Evolutionary conservation across 2,329 filamentous ascomycete species (phyloP), one percentile per base, ranked within the genome.

Genomic region (Talaromyces sp.): DNA sequence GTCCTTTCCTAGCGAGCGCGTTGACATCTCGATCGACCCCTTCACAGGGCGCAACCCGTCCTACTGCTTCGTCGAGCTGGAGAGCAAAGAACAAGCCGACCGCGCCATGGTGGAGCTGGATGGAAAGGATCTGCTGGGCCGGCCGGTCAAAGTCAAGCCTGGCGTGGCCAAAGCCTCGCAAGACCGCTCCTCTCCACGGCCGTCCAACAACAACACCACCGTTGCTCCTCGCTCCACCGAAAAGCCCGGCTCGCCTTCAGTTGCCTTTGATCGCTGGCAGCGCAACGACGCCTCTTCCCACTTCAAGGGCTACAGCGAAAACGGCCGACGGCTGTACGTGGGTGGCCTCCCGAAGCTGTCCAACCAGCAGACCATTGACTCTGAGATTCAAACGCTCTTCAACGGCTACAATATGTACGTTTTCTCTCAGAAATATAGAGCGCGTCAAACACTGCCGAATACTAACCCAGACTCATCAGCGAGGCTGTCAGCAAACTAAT

Each of bases 1-100:
- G 66, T 53, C 61, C 69, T 60, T 50, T 67, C 66, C 67, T 68
- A 81, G 79, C 65, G 80, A 83, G 65, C 83, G 84, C 54, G 84
- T 91, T 65, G 86, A 89, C 71, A 88, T 91, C 67, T 87, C 87
- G 0, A 81, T 89, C 59, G 88, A 91, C 68, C 83, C 87, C 1
- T 85, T 89, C 72, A 88, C 84, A 33, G 85, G 83, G 47, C 81
- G 88, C 52, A 91, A 91, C 71, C 88, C 88, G 0, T 88, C 87
- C 42, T 91, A 90, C 76, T 91, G 88, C 76, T 91, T 92, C 67
- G 84, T 91, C 53, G 88, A 91, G 68, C 84, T 91, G 61, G 73
- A 74, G 53, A 81, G 79, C 54, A 80, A 80, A 53, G 83, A 84
- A 31, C 78, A 85, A 33, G 88, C 88, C 3, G 79, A 84, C 4